A percentile compares a stretch with the other conserved stretches of the same genome.
Evolutionary conservation across 352 stramenopile species (phyloP).

Genomic region (Pythium myriotylum): DNA sequence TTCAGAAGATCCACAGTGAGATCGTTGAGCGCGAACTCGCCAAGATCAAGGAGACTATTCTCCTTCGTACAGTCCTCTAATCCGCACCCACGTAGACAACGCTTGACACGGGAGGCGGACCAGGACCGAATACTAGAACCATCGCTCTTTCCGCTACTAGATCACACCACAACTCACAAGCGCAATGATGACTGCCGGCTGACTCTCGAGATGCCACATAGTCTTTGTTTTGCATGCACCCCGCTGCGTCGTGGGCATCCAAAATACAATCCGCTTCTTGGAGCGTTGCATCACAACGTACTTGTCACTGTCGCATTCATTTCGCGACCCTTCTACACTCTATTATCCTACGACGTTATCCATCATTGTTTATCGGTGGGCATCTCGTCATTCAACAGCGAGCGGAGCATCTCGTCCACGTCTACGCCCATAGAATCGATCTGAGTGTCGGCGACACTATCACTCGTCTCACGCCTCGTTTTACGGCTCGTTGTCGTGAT

Average conservation of each 20-base stretch:
- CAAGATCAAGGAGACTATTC: constrained; percentile 89
- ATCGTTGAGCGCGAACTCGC: constrained; percentile 77
- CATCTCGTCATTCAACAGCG: constrained; percentile 3
- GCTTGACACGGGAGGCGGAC: background rate
- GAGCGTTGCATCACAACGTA: constrained; percentile 4
- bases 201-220: background rate
- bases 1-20: constrained; percentile 82
- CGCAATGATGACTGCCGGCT: constrained; percentile 20
- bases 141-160: too few species aligned
- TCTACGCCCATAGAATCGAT: constrained; percentile 17
- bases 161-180: constrained; percentile 4
- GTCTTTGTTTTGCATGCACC: constrained; percentile 24
- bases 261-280: constrained; percentile 33
- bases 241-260: constrained; percentile 5
- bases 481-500: background rate
- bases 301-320: background rate
- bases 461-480: background rate
- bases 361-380: background rate
- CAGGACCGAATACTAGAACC: background rate
- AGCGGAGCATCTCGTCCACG: constrained; percentile 17
- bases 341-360: background rate
- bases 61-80: constrained; percentile 79
- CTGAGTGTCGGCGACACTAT: constrained; percentile 1
- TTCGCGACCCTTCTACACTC: background rate
- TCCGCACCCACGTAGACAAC: background rate